Evolutionary conservation across 768 basidiomycete genomes (phyloP), one percentile per base, ranked within the genome.

Genomic region (Paxillus ammoniavirescens): DNA sequence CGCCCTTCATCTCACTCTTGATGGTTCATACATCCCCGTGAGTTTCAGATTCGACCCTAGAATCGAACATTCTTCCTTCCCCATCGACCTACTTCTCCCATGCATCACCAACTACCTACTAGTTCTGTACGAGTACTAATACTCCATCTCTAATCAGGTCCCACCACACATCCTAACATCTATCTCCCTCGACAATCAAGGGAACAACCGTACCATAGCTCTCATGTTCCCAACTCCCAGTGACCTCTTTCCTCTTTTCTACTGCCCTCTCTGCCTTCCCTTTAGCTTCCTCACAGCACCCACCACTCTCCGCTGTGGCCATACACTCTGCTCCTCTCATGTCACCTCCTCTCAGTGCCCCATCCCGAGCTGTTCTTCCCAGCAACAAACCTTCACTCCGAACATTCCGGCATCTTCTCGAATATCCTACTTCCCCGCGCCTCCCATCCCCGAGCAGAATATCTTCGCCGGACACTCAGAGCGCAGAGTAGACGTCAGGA

Each of bases 301-400:
- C 2, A 72, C 80, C 35, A 80, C 76, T 8, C 83, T 96, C 38
- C 80, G 75, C 61, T 97, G 93, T 64, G 93, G 93, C 49, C 93
- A 97, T 66, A 79, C 92, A 18, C 57, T 95, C 57, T 97, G 93
- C 61, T 68, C 82, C 0, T 42, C 21, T n/a, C 89, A 91, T 64
- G 60, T 77, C 51, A 66, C 54, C 57, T 59, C 59, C 7, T 2
- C 66, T 21, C 50, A 33, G 36, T 73, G 77, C 59, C 72, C 74
- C 52, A 55, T 76, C 49, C 68, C 73, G 23, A 56, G 61, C 30
- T 83, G 75, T 58, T 57, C 43, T 46, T 35, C 53, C 50, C 49
- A 57, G 51, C 61, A 53, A 46, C 61, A 50, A 48, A 42, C 30
- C n/a, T 45, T 47, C 52, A 56, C 64, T 15, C 71, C 75, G 37